phyloP scores from a whole-genome alignment of 257 asterid species.

The Orobanche coerulescens region DNA sequence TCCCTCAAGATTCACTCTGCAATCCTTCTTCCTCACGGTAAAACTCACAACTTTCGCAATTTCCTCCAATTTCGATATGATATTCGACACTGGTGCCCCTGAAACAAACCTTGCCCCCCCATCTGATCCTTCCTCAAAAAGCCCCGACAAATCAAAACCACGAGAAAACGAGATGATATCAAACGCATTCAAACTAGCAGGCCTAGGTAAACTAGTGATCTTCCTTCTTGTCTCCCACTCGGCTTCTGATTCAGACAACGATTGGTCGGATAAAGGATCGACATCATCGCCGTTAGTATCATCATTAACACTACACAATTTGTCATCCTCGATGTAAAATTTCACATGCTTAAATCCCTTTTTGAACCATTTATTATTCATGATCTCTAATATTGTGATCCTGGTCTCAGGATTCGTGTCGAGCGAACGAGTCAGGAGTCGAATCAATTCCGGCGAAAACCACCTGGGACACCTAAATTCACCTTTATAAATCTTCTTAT shows the following conservation, averaged over 20 bases:
- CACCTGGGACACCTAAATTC: constrained; percentile 90
- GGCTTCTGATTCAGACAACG: constrained; percentile 60
- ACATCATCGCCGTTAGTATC: constrained; percentile 20
- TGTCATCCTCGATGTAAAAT: constrained; percentile 83
- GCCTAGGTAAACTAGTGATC: constrained; percentile 45
- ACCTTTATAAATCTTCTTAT: constrained; percentile 84
- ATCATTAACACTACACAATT: constrained; percentile 53
- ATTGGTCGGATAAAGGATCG: constrained; percentile 50
- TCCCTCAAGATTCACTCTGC: constrained; percentile 79
- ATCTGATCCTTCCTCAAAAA: constrained; percentile 77
- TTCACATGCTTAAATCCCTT: constrained; percentile 54
- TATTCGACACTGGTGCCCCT: constrained; percentile 66
- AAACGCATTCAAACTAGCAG: constrained; percentile 89
- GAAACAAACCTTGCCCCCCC: constrained; percentile 63
- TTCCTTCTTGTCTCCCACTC: constrained; percentile 51
- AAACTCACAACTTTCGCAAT: constrained; percentile 85
- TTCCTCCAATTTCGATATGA: constrained; percentile 76
- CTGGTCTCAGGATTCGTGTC: constrained; percentile 58
- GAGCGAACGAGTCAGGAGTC: constrained; percentile 41
- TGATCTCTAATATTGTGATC: constrained; percentile 54
- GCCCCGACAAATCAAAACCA: constrained; percentile 80
- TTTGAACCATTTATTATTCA: constrained; percentile 61
- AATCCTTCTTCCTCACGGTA: constrained; percentile 83
- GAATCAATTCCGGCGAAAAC: constrained; percentile 67
- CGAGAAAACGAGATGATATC: constrained; percentile 85